Evolutionary conservation across 805 yeast species (phyloP).

Genomic region (Saturnispora saitoi): DNA sequence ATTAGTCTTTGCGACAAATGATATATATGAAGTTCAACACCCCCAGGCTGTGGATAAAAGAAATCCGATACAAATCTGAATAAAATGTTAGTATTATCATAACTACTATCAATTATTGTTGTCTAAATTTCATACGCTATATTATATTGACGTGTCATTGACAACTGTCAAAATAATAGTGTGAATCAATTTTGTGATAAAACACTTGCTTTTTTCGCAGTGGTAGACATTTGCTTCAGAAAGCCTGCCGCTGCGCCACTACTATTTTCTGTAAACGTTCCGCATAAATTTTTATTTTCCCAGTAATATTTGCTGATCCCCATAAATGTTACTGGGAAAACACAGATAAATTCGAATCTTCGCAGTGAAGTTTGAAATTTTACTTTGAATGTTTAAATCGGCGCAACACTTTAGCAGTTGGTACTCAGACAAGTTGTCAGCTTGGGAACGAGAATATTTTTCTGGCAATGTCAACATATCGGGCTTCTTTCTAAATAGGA

Average conservation of each 20-base stretch:
- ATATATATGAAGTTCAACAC: slow-evolving; percentile 91
- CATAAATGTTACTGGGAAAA: too few relatives aligned
- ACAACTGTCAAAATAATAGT: neutral
- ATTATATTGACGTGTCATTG: slow-evolving; percentile 2
- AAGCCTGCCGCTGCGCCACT: too few relatives aligned
- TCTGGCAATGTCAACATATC: neutral
- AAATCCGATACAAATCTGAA: slow-evolving; percentile 75
- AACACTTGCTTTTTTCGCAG: too few relatives aligned
- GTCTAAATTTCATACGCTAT: slow-evolving; percentile 4
- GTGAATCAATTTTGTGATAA: neutral
- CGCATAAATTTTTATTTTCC: neutral
- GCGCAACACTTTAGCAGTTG: too few relatives aligned
- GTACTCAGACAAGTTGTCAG: too few relatives aligned
- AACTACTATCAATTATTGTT: neutral
- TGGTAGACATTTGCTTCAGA: too few relatives aligned
- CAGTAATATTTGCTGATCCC: neutral
- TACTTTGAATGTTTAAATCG: too few relatives aligned
- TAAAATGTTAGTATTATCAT: slow-evolving; percentile 5
- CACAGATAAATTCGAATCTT: too few relatives aligned
- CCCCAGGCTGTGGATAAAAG: slow-evolving; percentile 98
- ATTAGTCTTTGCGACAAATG: slow-evolving; percentile 81
- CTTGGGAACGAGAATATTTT: too few relatives aligned
- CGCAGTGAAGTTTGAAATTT: too few relatives aligned
- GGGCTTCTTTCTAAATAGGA: neutral
- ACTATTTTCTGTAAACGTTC: too few relatives aligned